A percentile compares a stretch with the other conserved stretches of the same genome.
These are phyloP conservation scores for Lactarius indigo DNA, from an alignment of 768 basidiomycete species.

Conservation along the genomic window DNA sequence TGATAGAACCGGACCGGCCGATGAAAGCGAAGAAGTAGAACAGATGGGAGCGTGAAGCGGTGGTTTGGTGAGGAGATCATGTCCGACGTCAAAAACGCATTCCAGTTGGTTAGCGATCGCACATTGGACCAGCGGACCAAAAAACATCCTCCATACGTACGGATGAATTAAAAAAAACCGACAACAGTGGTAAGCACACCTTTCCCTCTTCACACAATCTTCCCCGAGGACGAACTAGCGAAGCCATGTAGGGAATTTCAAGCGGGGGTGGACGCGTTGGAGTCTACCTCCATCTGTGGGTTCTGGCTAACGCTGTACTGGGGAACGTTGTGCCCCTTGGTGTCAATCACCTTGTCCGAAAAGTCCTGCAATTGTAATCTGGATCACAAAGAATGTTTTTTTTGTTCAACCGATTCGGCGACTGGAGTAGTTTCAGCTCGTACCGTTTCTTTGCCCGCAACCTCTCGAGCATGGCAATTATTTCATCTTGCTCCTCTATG, in stretches of 20 bases:
- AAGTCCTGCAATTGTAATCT: constrained; percentile 59
- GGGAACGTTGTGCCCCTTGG: constrained; percentile 28
- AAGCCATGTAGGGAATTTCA: constrained; percentile 8
- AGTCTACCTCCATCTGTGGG: constrained; percentile 64
- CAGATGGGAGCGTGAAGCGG: neutral
- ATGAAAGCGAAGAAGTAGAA: neutral
- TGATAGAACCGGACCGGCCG: constrained; percentile 18
- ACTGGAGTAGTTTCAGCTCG: constrained; percentile 14
- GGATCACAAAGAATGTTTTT: neutral
- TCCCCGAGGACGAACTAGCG: neutral
- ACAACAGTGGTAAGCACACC: neutral
- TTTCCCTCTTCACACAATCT: neutral
- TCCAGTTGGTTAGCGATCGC: constrained; percentile 2
- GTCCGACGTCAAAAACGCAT: neutral
- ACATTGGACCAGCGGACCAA: constrained; percentile 32
- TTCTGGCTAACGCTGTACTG: constrained; percentile 27
- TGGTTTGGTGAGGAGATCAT: neutral
- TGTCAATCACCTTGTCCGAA: constrained; percentile 39
- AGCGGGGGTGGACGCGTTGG: constrained; percentile 66
- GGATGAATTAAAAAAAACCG: constrained; percentile 15
- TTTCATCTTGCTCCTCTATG: constrained; percentile 64
- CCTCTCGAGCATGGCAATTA: constrained; percentile 64
- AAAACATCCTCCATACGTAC: neutral
- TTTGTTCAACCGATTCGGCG: neutral
- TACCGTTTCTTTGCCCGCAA: constrained; percentile 63